phyloP scores from a whole-genome alignment of 225 moss, liverwort and hornwort species.

The Pleurozium schreberi region DNA sequence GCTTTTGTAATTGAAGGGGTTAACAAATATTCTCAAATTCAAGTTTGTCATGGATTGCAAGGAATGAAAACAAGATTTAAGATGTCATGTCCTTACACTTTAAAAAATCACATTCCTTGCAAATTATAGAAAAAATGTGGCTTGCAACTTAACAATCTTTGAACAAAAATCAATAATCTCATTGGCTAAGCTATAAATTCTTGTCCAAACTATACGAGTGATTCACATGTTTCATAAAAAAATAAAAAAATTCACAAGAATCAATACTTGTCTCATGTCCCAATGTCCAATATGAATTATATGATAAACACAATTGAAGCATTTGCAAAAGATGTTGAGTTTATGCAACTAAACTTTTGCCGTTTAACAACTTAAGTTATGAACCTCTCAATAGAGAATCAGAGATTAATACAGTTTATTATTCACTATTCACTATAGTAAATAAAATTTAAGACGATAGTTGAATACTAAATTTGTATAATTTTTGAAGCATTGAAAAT shows the following conservation, averaged over 20 bases:
- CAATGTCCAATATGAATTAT: not conserved
- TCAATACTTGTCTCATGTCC: not conserved
- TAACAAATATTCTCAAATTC: not conserved
- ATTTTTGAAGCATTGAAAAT: not conserved
- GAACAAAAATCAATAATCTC: not conserved
- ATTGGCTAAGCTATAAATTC: not conserved
- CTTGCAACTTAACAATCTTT: not conserved
- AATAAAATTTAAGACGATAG: not conserved
- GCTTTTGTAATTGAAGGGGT: not conserved
- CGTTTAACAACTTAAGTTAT: not conserved
- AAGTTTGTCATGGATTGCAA: too few relatives aligned
- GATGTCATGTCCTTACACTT: not conserved
- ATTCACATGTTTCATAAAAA: not conserved
- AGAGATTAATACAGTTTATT: not conserved
- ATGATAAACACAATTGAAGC: not conserved
- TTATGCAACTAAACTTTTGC: not conserved
- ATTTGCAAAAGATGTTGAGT: not conserved
- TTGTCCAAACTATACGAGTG: not conserved
- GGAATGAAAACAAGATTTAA: not conserved
- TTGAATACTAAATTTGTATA: not conserved
- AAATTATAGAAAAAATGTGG: not conserved
- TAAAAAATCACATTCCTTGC: not conserved
- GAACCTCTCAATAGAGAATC: not conserved
- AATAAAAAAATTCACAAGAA: not conserved
- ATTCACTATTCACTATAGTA: too few relatives aligned